Conservation (phyloP, 495 filamentous ascomycete genomes). For the Lasiosphaeriaceae sp. region DNA sequence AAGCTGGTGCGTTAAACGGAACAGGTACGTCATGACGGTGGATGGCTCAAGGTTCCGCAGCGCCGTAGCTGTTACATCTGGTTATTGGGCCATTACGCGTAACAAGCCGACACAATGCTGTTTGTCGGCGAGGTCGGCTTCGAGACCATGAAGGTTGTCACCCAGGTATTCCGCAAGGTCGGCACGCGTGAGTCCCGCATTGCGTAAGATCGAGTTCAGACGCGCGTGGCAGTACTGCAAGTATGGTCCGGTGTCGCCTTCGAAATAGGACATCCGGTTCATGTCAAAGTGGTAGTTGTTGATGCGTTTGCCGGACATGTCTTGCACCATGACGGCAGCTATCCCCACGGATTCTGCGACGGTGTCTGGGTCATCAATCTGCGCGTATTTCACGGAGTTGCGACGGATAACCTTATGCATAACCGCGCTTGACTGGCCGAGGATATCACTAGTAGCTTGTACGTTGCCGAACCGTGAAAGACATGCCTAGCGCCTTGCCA, state of each 20-base stretch:
- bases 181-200: constrained; percentile 46
- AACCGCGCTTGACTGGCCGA: too few relatives aligned
- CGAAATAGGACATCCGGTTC: constrained; percentile 63
- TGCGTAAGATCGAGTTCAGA: constrained; percentile 57
- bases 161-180: too few relatives aligned
- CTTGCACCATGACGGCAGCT: too few relatives aligned
- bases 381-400: too few relatives aligned
- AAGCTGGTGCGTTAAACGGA: constrained; percentile 80
- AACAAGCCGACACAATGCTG: constrained; percentile 50
- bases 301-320: constrained; percentile 61
- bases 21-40: constrained; percentile 74
- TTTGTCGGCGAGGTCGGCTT: constrained; percentile 58
- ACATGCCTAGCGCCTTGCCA: too few relatives aligned
- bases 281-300: constrained; percentile 64
- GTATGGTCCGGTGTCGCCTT: constrained; percentile 67
- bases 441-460: too few relatives aligned
- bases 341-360: too few relatives aligned
- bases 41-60: constrained; percentile 62
- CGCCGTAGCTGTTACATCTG: constrained; percentile 59
- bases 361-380: too few relatives aligned
- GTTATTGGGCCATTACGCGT: constrained; percentile 59
- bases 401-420: too few relatives aligned
- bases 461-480: too few relatives aligned
- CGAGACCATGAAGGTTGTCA: too few relatives aligned
- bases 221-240: constrained; percentile 68